Base-by-base conservation (phyloP, 257 asterid genomes). In the Anisodus acutangulus region DNA sequence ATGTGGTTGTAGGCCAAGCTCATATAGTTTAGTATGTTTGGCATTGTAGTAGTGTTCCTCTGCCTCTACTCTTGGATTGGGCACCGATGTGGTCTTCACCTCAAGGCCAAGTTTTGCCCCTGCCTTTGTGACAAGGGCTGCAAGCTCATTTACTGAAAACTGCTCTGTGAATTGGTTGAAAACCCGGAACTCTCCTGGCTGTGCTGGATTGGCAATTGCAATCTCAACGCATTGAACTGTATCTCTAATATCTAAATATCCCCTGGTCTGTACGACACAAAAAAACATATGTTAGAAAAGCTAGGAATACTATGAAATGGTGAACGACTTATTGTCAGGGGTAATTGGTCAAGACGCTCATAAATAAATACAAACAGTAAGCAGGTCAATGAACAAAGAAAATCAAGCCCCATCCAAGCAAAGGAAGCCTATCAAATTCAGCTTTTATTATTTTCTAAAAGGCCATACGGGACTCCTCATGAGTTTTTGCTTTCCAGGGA, bases 31-130 rank as follows among this genome's bases (percentile, higher is more conserved):
- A 0, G 99, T 96, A 78, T 94, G 99, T 86, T 94, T 96, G 67
- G 99, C 97, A 13, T 94, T 96, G 85, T 96, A 96, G 88, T 94
- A 96, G 86, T 96, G 99, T 89, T 94, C 98, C 90, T 96, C 99
- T 0, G 97, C 98, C 88, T 96, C 98, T 62, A 96, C 99, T 84
- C 99, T 91, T 2, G 99, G 99, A 90, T 96, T 96, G 64, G 98
- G 95, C 15, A 96, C 95, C 0, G 97, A 92, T 82, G 86, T 72
- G 13, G 97, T 91, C 71, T 87, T 83, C 87, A 96, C 98, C 84
- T 93, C 95, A 58, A 96, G 87, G 43, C 99, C 98, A 7, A 96
- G 97, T 85, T 96, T 93, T 82, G 87, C 84, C 31, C 99, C 99
- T 0, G 98, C 98, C 84, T 91, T 94, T 11, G 97, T 94, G 62